Evolutionary conservation across 257 asterid species (phyloP).

Genomic region (Solanum chaucha): DNA sequence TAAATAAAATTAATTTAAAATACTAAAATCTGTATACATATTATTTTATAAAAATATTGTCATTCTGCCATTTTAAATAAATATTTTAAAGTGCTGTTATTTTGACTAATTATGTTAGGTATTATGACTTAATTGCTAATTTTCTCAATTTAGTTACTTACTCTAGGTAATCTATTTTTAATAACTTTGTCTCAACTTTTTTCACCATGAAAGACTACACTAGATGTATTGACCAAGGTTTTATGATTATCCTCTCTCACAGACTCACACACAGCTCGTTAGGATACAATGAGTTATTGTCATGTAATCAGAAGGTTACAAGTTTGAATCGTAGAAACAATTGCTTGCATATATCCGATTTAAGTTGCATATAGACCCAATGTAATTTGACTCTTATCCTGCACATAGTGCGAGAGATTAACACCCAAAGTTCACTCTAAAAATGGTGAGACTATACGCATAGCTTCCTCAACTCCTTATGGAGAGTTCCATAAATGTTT

Average conservation of each 20-base stretch:
- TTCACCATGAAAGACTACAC: not conserved
- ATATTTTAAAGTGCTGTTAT: no score
- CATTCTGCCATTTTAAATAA: no score
- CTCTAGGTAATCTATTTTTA: not conserved
- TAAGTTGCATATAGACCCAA: not conserved
- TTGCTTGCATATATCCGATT: fast-evolving
- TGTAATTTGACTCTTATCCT: not conserved
- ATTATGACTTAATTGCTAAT: no score
- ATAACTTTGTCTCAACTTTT: not conserved
- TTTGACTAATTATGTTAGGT: no score
- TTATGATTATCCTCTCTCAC: not conserved
- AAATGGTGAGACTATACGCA: not conserved
- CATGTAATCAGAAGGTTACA: not conserved
- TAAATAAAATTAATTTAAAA: no score
- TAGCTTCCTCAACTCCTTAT: fast-evolving
- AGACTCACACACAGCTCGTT: not conserved
- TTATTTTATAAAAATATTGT: no score
- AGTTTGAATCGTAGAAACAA: no score
- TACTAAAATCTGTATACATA: no score
- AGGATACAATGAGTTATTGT: not conserved
- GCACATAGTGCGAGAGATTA: not conserved
- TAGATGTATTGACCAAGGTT: not conserved
- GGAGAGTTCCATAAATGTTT: no score
- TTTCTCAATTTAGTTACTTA: not conserved
- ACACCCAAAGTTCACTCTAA: fast-evolving